A percentile compares a stretch with the other conserved stretches of the same genome.
These are phyloP conservation scores for Silene noctiflora DNA, from an alignment of 179 eudicot genomes.

Conservation along the genomic window DNA sequence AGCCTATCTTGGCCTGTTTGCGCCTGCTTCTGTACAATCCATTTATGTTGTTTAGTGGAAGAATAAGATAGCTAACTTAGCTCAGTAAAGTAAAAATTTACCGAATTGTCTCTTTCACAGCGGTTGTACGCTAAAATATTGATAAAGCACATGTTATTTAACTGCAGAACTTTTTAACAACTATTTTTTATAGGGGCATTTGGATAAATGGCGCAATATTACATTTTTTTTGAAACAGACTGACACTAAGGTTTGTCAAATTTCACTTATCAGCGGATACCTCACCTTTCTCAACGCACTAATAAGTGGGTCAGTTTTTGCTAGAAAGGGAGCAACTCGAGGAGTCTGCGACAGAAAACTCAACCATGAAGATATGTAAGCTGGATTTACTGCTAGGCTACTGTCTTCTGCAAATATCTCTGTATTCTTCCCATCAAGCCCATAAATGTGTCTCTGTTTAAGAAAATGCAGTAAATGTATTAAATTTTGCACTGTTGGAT, in stretches of 20 bases:
- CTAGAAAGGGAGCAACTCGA: slow-evolving; percentile 89
- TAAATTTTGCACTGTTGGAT: slow-evolving; percentile 4
- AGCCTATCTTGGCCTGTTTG: not conserved
- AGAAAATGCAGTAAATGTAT: not conserved
- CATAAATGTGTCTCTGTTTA: slow-evolving; percentile 78
- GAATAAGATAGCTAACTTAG: not conserved
- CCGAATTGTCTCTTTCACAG: not conserved
- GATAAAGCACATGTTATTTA: not conserved
- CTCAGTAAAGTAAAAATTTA: not conserved
- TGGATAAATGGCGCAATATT: not conserved
- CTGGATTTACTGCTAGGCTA: slow-evolving; percentile 75
- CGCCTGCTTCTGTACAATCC: too few relatives aligned
- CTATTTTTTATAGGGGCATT: not conserved
- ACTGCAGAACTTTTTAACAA: too few relatives aligned
- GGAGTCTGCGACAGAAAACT: slow-evolving; percentile 78
- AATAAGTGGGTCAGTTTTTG: slow-evolving; percentile 73
- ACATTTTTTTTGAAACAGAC: not conserved
- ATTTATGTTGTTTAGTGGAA: not conserved
- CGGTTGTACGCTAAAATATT: not conserved
- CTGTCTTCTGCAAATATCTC: slow-evolving; percentile 83
- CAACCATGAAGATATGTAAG: slow-evolving; percentile 71
- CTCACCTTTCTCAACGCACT: slow-evolving; percentile 73
- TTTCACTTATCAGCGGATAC: not conserved
- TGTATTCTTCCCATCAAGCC: slow-evolving; percentile 65
- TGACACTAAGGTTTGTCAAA: not conserved